Evolutionary conservation across 495 filamentous ascomycete species (phyloP).

Genomic region (Penicillium steckii): DNA sequence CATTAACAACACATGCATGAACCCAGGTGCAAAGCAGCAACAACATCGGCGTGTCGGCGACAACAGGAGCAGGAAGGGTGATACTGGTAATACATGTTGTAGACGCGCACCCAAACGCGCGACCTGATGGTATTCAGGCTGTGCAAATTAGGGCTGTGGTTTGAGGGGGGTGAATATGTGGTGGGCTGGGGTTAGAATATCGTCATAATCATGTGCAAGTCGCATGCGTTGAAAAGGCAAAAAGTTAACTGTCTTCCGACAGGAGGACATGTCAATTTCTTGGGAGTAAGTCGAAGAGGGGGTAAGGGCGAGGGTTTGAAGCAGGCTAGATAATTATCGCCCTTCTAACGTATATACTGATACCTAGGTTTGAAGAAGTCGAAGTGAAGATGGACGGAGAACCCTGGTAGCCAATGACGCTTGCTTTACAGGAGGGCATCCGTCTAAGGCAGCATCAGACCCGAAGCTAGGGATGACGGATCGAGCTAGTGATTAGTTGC

Average conservation of each 20-base stretch:
- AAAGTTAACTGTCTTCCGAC: too few species aligned
- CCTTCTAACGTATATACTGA: background rate
- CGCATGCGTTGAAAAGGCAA: too few species aligned
- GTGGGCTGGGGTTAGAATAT: too few species aligned
- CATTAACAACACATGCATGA: background rate
- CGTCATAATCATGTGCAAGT: too few species aligned
- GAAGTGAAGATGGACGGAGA: background rate
- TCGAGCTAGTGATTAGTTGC: background rate
- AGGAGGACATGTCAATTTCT: too few species aligned
- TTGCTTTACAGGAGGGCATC: background rate
- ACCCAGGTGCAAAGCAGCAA: background rate
- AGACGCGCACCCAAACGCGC: too few species aligned
- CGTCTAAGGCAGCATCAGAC: background rate
- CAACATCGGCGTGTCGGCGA: background rate
- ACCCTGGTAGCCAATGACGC: background rate
- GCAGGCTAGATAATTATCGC: background rate
- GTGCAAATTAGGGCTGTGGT: too few species aligned
- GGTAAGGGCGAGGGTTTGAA: background rate
- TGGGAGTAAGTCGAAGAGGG: background rate
- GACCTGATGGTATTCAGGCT: too few species aligned
- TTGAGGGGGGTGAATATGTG: too few species aligned
- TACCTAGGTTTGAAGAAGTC: background rate
- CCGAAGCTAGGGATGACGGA: background rate
- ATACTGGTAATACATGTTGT: too few species aligned
- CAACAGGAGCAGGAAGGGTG: background rate